phyloP scores from a whole-genome alignment of 129 eudicot genomes.

The Saussurea involucrata region DNA sequence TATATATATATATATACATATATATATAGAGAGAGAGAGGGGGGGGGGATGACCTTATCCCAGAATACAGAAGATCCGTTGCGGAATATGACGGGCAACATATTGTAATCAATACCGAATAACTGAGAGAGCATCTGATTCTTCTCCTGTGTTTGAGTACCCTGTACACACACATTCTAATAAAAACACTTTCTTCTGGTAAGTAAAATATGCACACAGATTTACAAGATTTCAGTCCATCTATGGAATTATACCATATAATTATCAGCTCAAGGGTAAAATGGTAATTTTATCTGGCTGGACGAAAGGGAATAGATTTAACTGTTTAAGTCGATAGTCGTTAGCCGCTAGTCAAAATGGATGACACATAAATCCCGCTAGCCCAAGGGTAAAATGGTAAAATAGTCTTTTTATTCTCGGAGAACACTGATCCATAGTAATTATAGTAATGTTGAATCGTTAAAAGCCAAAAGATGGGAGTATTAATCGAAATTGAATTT shows the following conservation, averaged over 20 bases:
- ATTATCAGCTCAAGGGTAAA: too few species aligned
- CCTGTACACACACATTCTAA: slow-evolving; percentile 40
- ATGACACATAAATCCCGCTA: too few species aligned
- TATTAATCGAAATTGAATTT: too few species aligned
- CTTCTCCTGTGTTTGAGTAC: slow-evolving; percentile 82
- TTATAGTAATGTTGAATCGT: too few species aligned
- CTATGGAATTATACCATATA: background rate
- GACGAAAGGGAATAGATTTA: too few species aligned
- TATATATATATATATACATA: background rate
- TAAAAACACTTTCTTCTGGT: background rate
- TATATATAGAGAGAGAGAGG: slow-evolving; percentile 3
- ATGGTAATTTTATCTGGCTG: too few species aligned
- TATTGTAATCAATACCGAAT: slow-evolving; percentile 53
- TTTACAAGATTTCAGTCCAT: background rate
- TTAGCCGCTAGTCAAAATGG: too few species aligned
- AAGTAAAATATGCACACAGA: background rate
- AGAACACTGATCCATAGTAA: too few species aligned
- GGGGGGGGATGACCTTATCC: slow-evolving; percentile 47
- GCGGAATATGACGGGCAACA: slow-evolving; percentile 64
- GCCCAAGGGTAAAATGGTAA: too few species aligned
- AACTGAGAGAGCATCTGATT: slow-evolving; percentile 50
- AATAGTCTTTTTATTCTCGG: too few species aligned
- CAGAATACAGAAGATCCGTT: slow-evolving; percentile 81
- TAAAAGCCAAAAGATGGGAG: too few species aligned
- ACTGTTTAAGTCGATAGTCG: too few species aligned